Evolutionary conservation across 768 basidiomycete genomes (phyloP), one percentile per base, ranked within the genome.

Genomic region (Suillus bovinus): DNA sequence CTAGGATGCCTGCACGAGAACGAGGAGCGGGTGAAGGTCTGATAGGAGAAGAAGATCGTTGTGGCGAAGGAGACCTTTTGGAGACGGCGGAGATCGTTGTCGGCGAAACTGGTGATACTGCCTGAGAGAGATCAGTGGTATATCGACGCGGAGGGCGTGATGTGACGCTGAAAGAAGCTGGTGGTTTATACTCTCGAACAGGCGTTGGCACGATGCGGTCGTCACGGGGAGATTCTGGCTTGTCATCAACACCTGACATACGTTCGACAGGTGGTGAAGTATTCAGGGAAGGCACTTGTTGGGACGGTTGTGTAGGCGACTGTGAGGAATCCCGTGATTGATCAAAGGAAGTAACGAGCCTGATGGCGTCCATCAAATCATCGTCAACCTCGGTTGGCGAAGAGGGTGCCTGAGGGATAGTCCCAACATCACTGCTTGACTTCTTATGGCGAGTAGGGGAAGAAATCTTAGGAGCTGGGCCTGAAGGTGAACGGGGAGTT

Each of bases 161-260:
- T 2, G 83, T 85, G 52, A 88, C 87, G 62, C 83, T 84, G 67
- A 88, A 88, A 31, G 85, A 77, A 8, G 84, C 81, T 11, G 80
- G 80, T 5, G 86, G 82, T 53, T 81, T 74, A 36, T 85, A 80
- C 67, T 81, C 78, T 64, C 82, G 84, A 64, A 88, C 87, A 27
- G 82, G 82, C 54, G 86, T 87, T 10, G 87, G 87, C 22, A 83
- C 66, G 20, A 76, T 74, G 39, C 63, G 68, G 29, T 74, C 61
- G 53, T 41, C 49, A 46, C 20, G 44, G 29, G n/a, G 55, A 34
- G 53, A 63, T 60, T 24, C 60, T 57, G 33, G 47, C 6, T 55
- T 46, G 34, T 47, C 64, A 31, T 39, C 34, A 27, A 16, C 27
- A 27, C 33, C 24, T 31, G 50, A 46, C 11, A 61, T 46, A 24